A percentile compares a stretch with the other conserved stretches of the same genome.
These are phyloP conservation scores for Cercospora sp. DNA, from an alignment of 2,329 filamentous ascomycete species.

Conservation along the genomic window DNA sequence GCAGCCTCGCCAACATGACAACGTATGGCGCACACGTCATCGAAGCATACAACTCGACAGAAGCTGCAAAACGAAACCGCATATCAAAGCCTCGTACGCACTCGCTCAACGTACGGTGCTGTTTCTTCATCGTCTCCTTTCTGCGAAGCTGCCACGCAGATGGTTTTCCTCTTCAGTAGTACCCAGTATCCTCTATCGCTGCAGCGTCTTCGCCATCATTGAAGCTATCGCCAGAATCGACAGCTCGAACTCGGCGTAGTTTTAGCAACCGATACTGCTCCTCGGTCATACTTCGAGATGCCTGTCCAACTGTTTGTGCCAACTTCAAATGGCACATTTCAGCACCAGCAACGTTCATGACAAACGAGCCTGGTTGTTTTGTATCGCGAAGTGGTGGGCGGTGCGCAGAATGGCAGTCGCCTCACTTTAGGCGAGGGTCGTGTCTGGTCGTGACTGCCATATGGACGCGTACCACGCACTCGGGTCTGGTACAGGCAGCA, in stretches of 20 bases:
- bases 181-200: background rate
- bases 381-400: conserved; percentile 15
- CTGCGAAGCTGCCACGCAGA: background rate
- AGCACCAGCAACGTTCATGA: conserved; percentile 44
- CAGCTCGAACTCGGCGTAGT: conserved; percentile 34
- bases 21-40: background rate
- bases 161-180: background rate
- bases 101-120: background rate
- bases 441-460: too few relatives aligned
- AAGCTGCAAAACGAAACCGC: background rate
- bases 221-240: background rate
- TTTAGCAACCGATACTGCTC: conserved; percentile 37
- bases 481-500: too few relatives aligned
- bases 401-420: too few relatives aligned
- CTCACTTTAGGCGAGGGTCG: too few relatives aligned
- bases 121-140: background rate
- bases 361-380: conserved; percentile 30
- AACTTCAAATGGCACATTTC: conserved; percentile 45
- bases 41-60: background rate
- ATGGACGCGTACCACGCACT: too few relatives aligned
- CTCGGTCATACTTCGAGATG: conserved; percentile 22
- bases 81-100: background rate
- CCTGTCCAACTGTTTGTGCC: background rate
- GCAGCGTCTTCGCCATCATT: background rate
- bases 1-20: background rate